Evolutionary conservation across 2,329 filamentous ascomycete species (phyloP), one percentile per base, ranked within the genome.

Genomic region (Scopulariopsis brevicaulis): DNA sequence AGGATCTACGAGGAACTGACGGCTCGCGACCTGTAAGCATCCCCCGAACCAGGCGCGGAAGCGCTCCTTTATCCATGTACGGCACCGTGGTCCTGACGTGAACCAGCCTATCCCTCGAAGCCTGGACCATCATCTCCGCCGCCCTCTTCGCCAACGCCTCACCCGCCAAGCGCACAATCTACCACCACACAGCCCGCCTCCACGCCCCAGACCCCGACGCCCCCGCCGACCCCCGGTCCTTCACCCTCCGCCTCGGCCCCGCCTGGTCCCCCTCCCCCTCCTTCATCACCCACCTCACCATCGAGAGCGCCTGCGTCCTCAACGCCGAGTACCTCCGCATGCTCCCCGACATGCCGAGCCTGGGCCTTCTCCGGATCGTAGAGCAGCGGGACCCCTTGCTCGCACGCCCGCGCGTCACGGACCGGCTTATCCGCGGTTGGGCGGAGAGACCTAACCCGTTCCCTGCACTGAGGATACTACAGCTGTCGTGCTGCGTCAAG

Each of bases 371-470:
- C 14, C 75, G 79, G 63, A 68, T 80, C 24, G 67, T 77, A 15
- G 70, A 76, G 59, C 71, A 72, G 12, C 54, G 34, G 18, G 18
- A 11, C 43, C 52, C 65, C 24, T 58, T 60, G 4, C 59, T 60
- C 28, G 57, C 60, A 28, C 73, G 73, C 35, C 73, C 73, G 7
- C 65, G 67, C 3, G 63, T 79, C 6, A 75, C 63, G 46, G 77
- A 81, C 61, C 68, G 74, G 7, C 67, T 81, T 2, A 58, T 81
- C 22, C 69, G 72, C 37, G 73, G 72, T 24, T 81, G 77, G 77
- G 70, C 72, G 0, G 68, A 72, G 53, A 66, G 67, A 40, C 61
- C 67, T 0, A 63, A 70, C 10, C 70, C 76, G 0, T 81, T 82
- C 40, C 77, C 77, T 0, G 52, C 72, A 4, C 69, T 81, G 50